Evolutionary conservation across 2,329 filamentous ascomycete species (phyloP).

Genomic region (Trichoderma sp.): DNA sequence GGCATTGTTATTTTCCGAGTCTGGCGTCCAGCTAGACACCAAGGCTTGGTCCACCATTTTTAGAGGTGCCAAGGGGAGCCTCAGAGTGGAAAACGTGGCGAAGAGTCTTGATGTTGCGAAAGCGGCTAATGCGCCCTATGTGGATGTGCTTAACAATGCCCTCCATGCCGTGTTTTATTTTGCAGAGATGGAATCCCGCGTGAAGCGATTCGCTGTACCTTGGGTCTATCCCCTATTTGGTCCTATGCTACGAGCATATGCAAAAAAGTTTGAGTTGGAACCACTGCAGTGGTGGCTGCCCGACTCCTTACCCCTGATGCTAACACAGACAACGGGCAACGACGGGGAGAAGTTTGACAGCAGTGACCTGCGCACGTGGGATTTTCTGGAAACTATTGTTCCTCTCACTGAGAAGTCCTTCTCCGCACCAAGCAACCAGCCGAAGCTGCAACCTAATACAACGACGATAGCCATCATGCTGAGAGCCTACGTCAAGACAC

Average conservation of each 20-base stretch:
- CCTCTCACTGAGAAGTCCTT: slow-evolving; percentile 36
- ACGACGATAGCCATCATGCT: slow-evolving; percentile 48
- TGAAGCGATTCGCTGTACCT: slow-evolving; percentile 31
- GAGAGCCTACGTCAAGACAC: slow-evolving; percentile 43
- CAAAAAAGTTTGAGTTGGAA: slow-evolving; percentile 46
- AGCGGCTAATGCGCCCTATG: slow-evolving; percentile 47
- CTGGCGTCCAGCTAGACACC: slow-evolving; percentile 59
- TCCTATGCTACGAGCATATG: slow-evolving; percentile 50
- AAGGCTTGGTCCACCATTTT: slow-evolving; percentile 70
- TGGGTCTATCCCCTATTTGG: slow-evolving; percentile 42
- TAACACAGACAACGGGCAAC: slow-evolving; percentile 26
- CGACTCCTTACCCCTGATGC: slow-evolving; percentile 35
- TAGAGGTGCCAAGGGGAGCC: slow-evolving; percentile 62
- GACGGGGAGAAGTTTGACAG: slow-evolving; percentile 27
- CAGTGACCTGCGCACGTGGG: slow-evolving; percentile 29
- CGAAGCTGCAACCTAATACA: slow-evolving; percentile 36
- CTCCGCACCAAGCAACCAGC: slow-evolving; percentile 21
- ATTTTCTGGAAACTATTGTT: slow-evolving; percentile 33
- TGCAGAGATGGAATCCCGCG: slow-evolving; percentile 40
- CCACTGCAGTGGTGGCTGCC: slow-evolving; percentile 44
- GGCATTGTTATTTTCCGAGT: slow-evolving; percentile 35
- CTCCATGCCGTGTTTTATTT: slow-evolving; percentile 52
- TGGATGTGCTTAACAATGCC: slow-evolving; percentile 37
- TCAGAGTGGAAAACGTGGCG: slow-evolving; percentile 53
- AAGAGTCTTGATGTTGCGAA: slow-evolving; percentile 39